Base-by-base conservation (phyloP, 2,329 filamentous ascomycete genomes). In the Stagonosporopsis tanaceti region DNA sequence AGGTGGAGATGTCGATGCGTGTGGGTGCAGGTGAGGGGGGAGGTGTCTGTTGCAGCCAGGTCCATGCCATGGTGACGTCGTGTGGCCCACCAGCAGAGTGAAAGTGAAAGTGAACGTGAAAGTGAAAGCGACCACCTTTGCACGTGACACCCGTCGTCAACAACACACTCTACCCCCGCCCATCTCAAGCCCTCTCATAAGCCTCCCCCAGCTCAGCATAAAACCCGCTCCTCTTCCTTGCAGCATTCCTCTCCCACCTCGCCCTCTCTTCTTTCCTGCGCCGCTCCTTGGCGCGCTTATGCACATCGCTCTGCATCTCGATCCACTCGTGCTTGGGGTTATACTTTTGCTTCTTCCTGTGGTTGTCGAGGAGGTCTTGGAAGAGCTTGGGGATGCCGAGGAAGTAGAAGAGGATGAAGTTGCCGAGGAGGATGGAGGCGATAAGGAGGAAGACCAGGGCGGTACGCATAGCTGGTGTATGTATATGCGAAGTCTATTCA, bases 391-490 rank as follows among this genome's bases (percentile, higher is more conserved):
- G 55, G 8, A 58, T 53, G 50, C 55, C 55, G 20, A 58, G 55
- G 34, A 58, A 58, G 25, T 58, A 53, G 25, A 58, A 58, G 14
- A 58, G 22, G 34, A 58, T 30, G 39, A 58, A 53, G 34, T 58
- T 58, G 50, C 47, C 45, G 20, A 50, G 7, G 6, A 58, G 20
- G 25, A 58, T 58, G 44, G 24, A 20, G 14, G 50, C 35, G 20
- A 58, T 58, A 34, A 58, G 50, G 8, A 58, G 39, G 27, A 53
- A 40, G 25, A 58, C 55, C 11, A 58, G 50, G 1, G 28, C 50
- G 17, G 50, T 53, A 20, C 55, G 53, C 55, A 58, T 58, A 24
- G 2, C 41, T 30, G 14, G 12, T 2, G 14, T 15, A 11, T 22
- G 4, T 17, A 6, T 25, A 11, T 8, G 11, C 30, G 30, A 14